Percentiles rank a stretch among this genome's conserved stretches.
Conservation (phyloP, 768 basidiomycete species). For the Amanita muscaria region DNA sequence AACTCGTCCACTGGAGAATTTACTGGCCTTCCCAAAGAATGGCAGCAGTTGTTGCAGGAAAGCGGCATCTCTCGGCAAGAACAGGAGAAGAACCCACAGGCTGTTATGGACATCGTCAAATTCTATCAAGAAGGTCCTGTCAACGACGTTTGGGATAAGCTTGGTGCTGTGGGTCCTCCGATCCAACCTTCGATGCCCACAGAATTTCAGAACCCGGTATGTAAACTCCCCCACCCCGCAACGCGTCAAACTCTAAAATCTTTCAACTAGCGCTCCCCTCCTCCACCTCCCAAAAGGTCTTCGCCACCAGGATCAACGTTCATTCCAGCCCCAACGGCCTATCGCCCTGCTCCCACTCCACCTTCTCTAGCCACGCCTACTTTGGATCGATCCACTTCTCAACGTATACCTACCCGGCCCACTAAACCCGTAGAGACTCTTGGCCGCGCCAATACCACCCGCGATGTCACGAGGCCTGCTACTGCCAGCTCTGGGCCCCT, state of each 20-base stretch:
- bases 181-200: constrained; percentile 28
- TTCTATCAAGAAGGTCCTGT: constrained; percentile 90
- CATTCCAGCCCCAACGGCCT: constrained; percentile 41
- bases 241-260: constrained; percentile 7
- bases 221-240: constrained; percentile 20
- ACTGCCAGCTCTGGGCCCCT: constrained; percentile 10
- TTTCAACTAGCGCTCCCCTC: constrained; percentile 34
- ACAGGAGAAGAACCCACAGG: constrained; percentile 97
- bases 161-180: constrained; percentile 49
- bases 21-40: constrained; percentile 95
- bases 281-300: constrained; percentile 40
- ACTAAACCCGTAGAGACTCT: constrained; percentile 40
- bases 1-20: constrained; percentile 98
- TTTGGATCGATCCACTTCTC: constrained; percentile 84
- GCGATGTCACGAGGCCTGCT: constrained; percentile 46
- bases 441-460: constrained; percentile 61
- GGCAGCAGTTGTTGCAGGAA: constrained; percentile 95
- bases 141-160: constrained; percentile 75
- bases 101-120: constrained; percentile 97
- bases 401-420: constrained; percentile 57
- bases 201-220: constrained; percentile 47
- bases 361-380: constrained; percentile 53
- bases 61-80: constrained; percentile 90
- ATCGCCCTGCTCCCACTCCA: constrained; percentile 72
- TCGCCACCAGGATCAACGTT: constrained; percentile 19